phyloP scores from a whole-genome alignment of 1,139 yeast species.

The Suhomyces taliae region DNA sequence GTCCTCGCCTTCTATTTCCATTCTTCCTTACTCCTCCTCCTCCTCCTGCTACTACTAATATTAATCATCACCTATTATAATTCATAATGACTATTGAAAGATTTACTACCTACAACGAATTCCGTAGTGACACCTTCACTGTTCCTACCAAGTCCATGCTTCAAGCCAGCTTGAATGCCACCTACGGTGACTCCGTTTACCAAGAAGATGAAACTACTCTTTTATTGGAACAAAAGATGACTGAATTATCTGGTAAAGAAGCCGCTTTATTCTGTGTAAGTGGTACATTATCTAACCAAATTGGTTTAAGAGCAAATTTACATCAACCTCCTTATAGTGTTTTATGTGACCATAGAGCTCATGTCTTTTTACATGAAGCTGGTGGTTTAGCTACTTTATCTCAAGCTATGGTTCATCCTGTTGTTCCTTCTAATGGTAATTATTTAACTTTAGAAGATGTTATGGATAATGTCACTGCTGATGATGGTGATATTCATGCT shows the following conservation, averaged over 20 bases:
- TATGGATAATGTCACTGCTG: slow-evolving; percentile 40
- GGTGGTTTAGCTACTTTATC: slow-evolving; percentile 48
- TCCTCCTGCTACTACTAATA: not conserved
- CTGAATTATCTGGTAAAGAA: slow-evolving; percentile 39
- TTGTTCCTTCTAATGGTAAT: slow-evolving; percentile 37
- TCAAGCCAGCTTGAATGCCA: slow-evolving; percentile 35
- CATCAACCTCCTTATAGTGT: slow-evolving; percentile 48
- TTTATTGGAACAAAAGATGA: slow-evolving; percentile 36
- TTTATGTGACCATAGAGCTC: slow-evolving; percentile 43
- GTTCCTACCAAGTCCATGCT: slow-evolving; percentile 83
- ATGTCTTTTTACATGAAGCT: slow-evolving; percentile 43
- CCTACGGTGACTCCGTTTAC: slow-evolving; percentile 44
- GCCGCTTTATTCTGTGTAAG: slow-evolving; percentile 46
- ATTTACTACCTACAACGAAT: slow-evolving; percentile 50
- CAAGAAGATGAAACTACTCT: slow-evolving; percentile 42
- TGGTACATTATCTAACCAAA: slow-evolving; percentile 49
- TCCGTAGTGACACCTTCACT: slow-evolving; percentile 90
- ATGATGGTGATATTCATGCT: slow-evolving; percentile 48
- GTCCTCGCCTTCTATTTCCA: too few relatives aligned
- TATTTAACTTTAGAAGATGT: slow-evolving; percentile 44
- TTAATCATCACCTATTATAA: not conserved
- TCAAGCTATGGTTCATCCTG: slow-evolving; percentile 47
- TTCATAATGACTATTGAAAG: slow-evolving; percentile 24
- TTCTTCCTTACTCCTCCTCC: too few relatives aligned
- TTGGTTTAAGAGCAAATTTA: slow-evolving; percentile 41